Percentiles rank a stretch among this genome's conserved stretches.
phyloP scores from a whole-genome alignment of 768 basidiomycete genomes.

The Naganishia randhawae region DNA sequence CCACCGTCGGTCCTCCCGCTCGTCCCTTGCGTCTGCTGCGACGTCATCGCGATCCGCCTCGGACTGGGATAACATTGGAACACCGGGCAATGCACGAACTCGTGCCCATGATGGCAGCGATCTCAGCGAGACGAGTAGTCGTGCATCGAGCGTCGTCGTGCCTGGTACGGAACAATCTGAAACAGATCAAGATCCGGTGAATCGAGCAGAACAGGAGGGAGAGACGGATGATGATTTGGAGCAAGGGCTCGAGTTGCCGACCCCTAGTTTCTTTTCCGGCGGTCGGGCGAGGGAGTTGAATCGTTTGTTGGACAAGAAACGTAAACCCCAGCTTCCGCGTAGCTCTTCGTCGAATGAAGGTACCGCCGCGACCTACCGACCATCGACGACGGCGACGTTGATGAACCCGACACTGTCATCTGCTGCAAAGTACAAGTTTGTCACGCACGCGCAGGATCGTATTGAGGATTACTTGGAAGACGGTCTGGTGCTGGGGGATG shows the following conservation, averaged over 20 bases:
- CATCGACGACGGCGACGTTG: neutral
- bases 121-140: conserved; percentile 35
- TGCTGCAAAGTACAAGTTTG: conserved; percentile 10
- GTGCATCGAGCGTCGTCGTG: conserved; percentile 32
- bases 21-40: conserved; percentile 23
- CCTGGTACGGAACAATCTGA: conserved; percentile 29
- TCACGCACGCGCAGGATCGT: conserved; percentile 6
- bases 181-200: conserved; percentile 20
- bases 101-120: conserved; percentile 12
- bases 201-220: conserved; percentile 7
- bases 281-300: conserved; percentile 43
- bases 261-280: conserved; percentile 39
- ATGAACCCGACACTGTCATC: conserved; percentile 23
- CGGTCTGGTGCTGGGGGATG: conserved; percentile 44
- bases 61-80: conserved; percentile 28
- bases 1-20: conserved; percentile 25
- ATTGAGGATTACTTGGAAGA: conserved; percentile 47
- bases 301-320: conserved; percentile 43
- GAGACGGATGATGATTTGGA: conserved; percentile 45
- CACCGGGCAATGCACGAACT: conserved; percentile 25
- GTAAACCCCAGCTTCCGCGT: conserved; percentile 37
- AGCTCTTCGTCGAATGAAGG: neutral
- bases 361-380: neutral
- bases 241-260: conserved; percentile 40
- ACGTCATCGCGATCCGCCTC: conserved; percentile 17